Conservation (phyloP, 2,329 filamentous ascomycete species). For the Diplodia corticola region DNA sequence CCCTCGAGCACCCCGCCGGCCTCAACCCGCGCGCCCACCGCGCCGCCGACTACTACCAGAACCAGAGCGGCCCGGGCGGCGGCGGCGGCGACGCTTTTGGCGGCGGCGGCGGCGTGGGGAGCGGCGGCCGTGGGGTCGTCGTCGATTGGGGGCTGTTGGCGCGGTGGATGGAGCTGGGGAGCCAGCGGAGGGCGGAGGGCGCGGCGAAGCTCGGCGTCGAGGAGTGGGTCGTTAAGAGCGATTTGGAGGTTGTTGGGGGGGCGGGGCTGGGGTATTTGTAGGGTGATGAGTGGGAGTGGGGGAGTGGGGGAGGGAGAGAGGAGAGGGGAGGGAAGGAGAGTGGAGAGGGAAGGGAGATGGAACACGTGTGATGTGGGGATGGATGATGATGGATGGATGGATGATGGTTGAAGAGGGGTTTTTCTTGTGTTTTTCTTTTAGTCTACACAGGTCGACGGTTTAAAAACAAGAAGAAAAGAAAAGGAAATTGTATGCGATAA, state of each 20-base stretch:
- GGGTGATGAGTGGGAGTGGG: neutral
- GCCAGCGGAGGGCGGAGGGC: conserved; percentile 70
- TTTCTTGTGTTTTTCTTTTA: neutral
- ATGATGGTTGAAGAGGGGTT: neutral
- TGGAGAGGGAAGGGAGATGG: too few species aligned
- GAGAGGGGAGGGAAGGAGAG: neutral
- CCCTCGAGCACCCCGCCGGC: conserved; percentile 73
- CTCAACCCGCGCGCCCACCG: conserved; percentile 83
- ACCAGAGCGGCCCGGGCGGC: too few species aligned
- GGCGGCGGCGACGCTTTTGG: too few species aligned
- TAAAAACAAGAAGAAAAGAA: neutral
- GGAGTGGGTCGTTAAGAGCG: conserved; percentile 66
- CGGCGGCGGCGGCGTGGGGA: conserved; percentile 39
- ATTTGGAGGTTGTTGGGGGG: conserved; percentile 67
- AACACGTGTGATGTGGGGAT: too few species aligned
- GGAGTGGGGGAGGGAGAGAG: neutral
- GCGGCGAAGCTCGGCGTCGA: conserved; percentile 70
- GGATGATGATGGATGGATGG: neutral
- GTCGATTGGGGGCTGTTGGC: conserved; percentile 73
- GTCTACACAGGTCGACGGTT: neutral
- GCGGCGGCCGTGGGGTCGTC: conserved; percentile 59
- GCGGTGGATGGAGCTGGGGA: conserved; percentile 74
- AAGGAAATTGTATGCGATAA: neutral
- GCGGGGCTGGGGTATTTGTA: conserved; percentile 59
- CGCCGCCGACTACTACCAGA: conserved; percentile 42